These are phyloP conservation scores for Ogataea pignaliae DNA, from an alignment of 805 yeast genomes.

Conservation along the genomic window DNA sequence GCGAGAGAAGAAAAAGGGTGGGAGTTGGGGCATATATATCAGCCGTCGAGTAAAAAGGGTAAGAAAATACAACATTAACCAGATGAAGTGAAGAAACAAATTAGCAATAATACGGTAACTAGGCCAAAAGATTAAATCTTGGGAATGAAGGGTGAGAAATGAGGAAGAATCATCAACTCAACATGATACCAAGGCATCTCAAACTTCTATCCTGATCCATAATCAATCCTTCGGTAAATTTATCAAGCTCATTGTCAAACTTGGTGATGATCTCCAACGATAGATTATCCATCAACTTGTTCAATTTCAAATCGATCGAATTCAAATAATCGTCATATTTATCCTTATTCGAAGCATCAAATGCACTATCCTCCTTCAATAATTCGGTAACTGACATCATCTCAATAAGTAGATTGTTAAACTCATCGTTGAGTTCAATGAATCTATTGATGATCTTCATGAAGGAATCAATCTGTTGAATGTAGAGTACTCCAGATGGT, in stretches of 20 bases:
- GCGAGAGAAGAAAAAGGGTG: no score
- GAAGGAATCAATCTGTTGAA: conserved; percentile 37
- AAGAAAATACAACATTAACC: no score
- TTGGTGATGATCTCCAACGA: conserved; percentile 35
- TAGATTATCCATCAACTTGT: conserved; percentile 37
- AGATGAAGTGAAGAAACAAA: no score
- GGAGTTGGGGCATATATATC: no score
- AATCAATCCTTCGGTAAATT: conserved; percentile 49
- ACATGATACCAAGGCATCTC: conserved; percentile 39
- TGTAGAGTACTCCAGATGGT: conserved; percentile 35
- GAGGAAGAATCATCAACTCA: conserved; percentile 5
- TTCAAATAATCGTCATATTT: conserved; percentile 18
- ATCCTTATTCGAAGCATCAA: conserved; percentile 22
- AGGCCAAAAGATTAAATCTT: no score
- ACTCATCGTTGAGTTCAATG: conserved; percentile 33
- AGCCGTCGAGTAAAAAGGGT: no score
- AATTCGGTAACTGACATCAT: conserved; percentile 27
- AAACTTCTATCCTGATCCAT: conserved; percentile 47
- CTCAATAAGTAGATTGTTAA: conserved; percentile 33
- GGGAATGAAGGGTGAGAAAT: no score
- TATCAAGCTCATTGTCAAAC: conserved; percentile 38
- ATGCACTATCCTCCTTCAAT: conserved; percentile 14
- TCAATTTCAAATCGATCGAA: conserved; percentile 26
- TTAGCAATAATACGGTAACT: no score
- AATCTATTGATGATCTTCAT: conserved; percentile 37